Base-by-base conservation (phyloP, 2,329 filamentous ascomycete genomes). In the Raffaelea albimanens region DNA sequence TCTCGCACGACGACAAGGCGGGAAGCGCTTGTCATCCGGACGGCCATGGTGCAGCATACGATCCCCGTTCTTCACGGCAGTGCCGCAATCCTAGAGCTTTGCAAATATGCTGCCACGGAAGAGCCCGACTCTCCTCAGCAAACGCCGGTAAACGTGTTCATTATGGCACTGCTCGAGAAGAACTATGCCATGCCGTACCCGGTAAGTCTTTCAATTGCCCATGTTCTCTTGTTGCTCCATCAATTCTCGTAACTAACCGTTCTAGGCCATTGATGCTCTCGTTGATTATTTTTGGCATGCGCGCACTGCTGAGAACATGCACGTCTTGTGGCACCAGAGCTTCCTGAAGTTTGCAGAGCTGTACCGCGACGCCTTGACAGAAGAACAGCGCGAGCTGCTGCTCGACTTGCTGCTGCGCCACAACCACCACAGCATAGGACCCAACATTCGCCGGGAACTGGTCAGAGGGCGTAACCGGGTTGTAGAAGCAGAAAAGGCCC, bases 261-360 rank as follows among this genome's bases (percentile, higher is more conserved):
- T 5, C n/a, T 91, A 95, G 66, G 91, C 95, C 46, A 82, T 98
- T 44, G 93, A 98, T 58, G 84, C 89, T 2, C 72, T 97, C 2
- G 93, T 98, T 10, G 97, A 97, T 70, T 91, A 98, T 66, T 98
- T 98, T 66, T 66, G 97, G 52, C 54, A 51, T 25, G 50, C 52
- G 2, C 50, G 50, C 19, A 33, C 48, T 21, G 40, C 45, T 19
- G 42, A 19, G 10, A 13, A 45, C 61, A 64, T 97, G 54, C 93
- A 94, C 0, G 89, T 98, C 8, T 81, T 98, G 48, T 98, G 91
- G 89, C 93, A 98, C 65, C 91, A 97, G 68, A 89, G 85, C 57
- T 71, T 98, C 25, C 69, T 98, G 47, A 85, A 87, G 2, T 98
- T 98, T 67, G 89, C 93, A 22, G 86, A 96, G 67, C 76, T 91